Evolutionary conservation across 768 basidiomycete genomes (phyloP).

Genomic region (Panellus pusillus): DNA sequence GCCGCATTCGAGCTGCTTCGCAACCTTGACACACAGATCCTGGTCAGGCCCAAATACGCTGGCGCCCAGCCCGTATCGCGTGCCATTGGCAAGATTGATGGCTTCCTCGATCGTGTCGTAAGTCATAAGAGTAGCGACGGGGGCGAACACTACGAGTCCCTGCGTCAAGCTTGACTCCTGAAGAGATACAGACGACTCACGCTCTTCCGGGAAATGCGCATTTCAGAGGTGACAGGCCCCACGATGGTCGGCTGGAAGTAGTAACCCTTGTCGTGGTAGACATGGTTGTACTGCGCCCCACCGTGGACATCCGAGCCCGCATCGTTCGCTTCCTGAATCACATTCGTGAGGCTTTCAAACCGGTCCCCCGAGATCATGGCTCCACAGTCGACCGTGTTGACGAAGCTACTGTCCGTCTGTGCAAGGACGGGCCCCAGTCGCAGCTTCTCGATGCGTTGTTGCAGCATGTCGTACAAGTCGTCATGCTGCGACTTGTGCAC

Average conservation of each 20-base stretch:
- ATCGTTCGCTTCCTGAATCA: conserved; percentile 68
- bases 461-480: conserved; percentile 65
- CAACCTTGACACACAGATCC: conserved; percentile 74
- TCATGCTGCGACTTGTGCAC: conserved; percentile 81
- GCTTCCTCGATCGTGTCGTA: conserved; percentile 87
- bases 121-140: conserved; percentile 82
- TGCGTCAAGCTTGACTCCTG: background rate
- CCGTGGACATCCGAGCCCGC: conserved; percentile 68
- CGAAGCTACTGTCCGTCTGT: conserved; percentile 63
- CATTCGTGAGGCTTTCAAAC: conserved; percentile 64
- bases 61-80: conserved; percentile 88
- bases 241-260: conserved; percentile 91
- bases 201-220: conserved; percentile 78
- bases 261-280: conserved; percentile 66
- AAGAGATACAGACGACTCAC: conserved; percentile 43
- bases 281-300: conserved; percentile 65
- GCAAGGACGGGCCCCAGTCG: conserved; percentile 79
- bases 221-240: conserved; percentile 67
- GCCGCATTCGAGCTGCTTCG: conserved; percentile 82
- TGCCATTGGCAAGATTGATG: conserved; percentile 83
- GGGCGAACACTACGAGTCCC: conserved; percentile 75
- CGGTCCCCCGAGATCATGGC: conserved; percentile 80
- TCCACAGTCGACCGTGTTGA: conserved; percentile 79
- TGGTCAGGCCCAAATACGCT: conserved; percentile 92
- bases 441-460: conserved; percentile 63